Conservation (phyloP, 2,329 filamentous ascomycete genomes). For the Penicillium nordicum region DNA sequence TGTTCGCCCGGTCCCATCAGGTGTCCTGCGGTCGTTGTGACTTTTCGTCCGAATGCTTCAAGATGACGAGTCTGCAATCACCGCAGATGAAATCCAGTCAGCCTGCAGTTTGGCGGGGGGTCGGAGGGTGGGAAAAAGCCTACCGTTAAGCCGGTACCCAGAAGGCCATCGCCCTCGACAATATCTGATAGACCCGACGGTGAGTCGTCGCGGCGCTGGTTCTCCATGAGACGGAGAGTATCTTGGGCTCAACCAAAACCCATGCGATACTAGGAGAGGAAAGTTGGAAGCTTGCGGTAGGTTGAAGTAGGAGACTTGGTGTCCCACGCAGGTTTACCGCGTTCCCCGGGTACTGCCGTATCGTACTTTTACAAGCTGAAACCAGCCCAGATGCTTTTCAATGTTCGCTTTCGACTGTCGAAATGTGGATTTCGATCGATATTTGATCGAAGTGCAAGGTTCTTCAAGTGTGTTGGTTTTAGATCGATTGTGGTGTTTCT, state of each 20-base stretch:
- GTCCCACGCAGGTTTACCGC: constrained; percentile 36
- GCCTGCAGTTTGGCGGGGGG: constrained; percentile 3
- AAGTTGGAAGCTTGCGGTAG: constrained; percentile 10
- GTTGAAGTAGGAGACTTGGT: constrained; percentile 20
- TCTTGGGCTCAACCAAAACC: constrained; percentile 25
- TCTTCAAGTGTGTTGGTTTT: not conserved
- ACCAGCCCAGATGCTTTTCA: constrained; percentile 3
- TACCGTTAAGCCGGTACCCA: constrained; percentile 50
- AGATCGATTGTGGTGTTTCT: not conserved
- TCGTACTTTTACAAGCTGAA: constrained; percentile 24
- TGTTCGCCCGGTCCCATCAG: constrained; percentile 68
- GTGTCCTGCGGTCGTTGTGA: constrained; percentile 87
- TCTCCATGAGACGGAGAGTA: constrained; percentile 38
- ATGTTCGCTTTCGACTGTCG: not conserved
- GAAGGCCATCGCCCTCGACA: constrained; percentile 44
- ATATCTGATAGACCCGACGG: constrained; percentile 42
- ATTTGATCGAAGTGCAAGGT: not conserved
- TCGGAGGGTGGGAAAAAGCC: constrained; percentile 12
- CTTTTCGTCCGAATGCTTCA: constrained; percentile 90
- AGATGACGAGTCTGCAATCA: constrained; percentile 70
- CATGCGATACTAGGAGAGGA: constrained; percentile 23
- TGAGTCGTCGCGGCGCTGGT: constrained; percentile 46
- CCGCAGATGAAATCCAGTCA: constrained; percentile 9
- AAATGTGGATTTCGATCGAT: not conserved
- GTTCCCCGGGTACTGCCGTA: constrained; percentile 22